These are phyloP conservation scores for Hypsizygus ulmarius DNA, from an alignment of 1,284 basidiomycete species.

Conservation along the genomic window DNA sequence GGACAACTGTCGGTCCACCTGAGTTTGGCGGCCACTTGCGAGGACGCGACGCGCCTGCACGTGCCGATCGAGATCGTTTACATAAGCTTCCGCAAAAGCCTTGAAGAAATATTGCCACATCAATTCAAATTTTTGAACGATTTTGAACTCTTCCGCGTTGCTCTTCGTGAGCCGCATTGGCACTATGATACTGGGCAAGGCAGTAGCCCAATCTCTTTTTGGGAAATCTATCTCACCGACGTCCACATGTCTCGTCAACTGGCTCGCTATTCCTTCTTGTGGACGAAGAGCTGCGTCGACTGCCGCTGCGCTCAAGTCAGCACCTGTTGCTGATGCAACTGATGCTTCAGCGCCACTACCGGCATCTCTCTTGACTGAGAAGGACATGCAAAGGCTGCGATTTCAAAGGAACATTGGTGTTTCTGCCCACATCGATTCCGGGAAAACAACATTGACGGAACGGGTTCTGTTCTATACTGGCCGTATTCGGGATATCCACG, in stretches of 20 bases:
- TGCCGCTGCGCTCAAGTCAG: slow-evolving; percentile 23
- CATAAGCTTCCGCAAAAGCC: too few species aligned
- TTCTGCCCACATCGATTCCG: slow-evolving; percentile 94
- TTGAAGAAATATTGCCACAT: background rate
- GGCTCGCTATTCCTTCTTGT: slow-evolving; percentile 1
- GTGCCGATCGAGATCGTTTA: too few species aligned
- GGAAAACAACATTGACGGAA: slow-evolving; percentile 99
- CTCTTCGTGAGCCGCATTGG: slow-evolving; percentile 4
- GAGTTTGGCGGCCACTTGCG: too few species aligned
- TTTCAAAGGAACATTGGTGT: slow-evolving; percentile 81
- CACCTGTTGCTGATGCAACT: slow-evolving; percentile 4
- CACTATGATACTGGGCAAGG: slow-evolving; percentile 19
- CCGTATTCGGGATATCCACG: slow-evolving; percentile 94
- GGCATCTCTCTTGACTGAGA: slow-evolving; percentile 44
- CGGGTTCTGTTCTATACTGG: slow-evolving; percentile 97
- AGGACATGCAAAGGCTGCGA: slow-evolving; percentile 55
- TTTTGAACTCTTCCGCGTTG: background rate
- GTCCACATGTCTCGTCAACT: slow-evolving; percentile 8
- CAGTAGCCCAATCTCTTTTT: slow-evolving; percentile 15
- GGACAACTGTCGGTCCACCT: too few species aligned
- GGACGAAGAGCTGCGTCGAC: slow-evolving; percentile 19
- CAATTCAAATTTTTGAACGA: background rate
- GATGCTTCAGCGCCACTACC: slow-evolving; percentile 13
- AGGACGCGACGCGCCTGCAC: too few species aligned
- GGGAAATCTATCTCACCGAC: slow-evolving; percentile 5